phyloP scores from a whole-genome alignment of 2,329 filamentous ascomycete species.

The Pseudocercospora eumusae region DNA sequence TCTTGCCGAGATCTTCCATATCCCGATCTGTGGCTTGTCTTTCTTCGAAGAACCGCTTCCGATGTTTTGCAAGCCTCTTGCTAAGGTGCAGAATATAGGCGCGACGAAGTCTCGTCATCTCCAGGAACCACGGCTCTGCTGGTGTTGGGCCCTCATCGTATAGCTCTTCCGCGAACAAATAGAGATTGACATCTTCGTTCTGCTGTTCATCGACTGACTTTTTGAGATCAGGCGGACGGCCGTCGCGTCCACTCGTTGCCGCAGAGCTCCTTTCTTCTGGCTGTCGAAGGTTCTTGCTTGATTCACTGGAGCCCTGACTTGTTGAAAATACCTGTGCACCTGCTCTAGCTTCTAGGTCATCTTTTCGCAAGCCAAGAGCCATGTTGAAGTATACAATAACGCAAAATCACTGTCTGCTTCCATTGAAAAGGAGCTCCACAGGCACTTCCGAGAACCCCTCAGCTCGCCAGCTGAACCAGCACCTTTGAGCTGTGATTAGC shows the following conservation, averaged over 20 bases:
- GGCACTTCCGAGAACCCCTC: neutral
- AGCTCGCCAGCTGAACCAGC: no score
- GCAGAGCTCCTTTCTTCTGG: no score
- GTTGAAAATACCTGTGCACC: no score
- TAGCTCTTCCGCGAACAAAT: neutral
- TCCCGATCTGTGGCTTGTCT: neutral
- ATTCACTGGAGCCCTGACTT: no score
- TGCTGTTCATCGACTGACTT: no score
- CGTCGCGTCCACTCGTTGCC: no score
- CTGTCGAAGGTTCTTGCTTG: no score
- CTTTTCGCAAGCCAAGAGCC: no score
- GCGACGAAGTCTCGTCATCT: neutral
- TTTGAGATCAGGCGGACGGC: no score
- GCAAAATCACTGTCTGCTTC: neutral
- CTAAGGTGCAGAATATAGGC: neutral
- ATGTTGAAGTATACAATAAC: no score
- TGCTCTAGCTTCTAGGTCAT: no score
- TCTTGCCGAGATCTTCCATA: neutral
- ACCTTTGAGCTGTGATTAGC: no score
- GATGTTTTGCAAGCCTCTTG: neutral
- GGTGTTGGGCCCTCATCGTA: neutral
- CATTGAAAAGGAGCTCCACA: neutral
- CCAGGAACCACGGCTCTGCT: neutral
- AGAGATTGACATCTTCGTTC: neutral
- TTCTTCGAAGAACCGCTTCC: neutral